Percentiles rank a stretch among this genome's conserved stretches.
Conservation (phyloP, 2,329 filamentous ascomycete species). For the Pseudogymnoascus sp. region DNA sequence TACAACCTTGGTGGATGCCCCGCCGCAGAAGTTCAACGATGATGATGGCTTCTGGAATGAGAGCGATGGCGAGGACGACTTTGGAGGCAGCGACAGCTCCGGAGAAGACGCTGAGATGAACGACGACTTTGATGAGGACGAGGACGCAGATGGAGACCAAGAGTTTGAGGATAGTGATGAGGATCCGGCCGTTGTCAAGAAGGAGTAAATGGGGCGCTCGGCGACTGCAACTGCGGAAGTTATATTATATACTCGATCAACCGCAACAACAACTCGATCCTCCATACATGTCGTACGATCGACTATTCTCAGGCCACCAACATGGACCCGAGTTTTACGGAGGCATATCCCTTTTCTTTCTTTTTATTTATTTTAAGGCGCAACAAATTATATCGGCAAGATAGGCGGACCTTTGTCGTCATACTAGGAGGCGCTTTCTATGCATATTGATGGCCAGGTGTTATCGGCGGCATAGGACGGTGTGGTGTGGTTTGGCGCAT, state of each 20-base stretch:
- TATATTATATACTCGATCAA: background rate
- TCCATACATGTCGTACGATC: background rate
- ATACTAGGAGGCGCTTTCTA: background rate
- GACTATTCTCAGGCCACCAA: background rate
- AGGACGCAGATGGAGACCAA: conserved; percentile 50
- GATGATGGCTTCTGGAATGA: conserved; percentile 81
- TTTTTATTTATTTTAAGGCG: background rate
- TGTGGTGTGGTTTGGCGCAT: background rate
- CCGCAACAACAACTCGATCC: background rate
- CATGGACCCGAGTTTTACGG: background rate
- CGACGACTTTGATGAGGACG: conserved; percentile 49
- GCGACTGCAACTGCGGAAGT: background rate
- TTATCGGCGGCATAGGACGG: conserved; percentile 2
- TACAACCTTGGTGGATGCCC: conserved; percentile 56
- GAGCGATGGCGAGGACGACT: conserved; percentile 68
- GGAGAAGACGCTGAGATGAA: conserved; percentile 55
- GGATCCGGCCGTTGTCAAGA: conserved; percentile 18
- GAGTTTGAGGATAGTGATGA: conserved; percentile 41
- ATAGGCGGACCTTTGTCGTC: background rate
- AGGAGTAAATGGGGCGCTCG: background rate
- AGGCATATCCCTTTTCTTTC: background rate
- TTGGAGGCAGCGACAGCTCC: conserved; percentile 62
- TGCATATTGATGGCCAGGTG: conserved; percentile 6
- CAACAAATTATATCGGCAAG: conserved; percentile 6
- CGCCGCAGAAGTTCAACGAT: conserved; percentile 57